Evolutionary conservation across 352 stramenopile genomes (phyloP).

Genomic region (Globisporangium alternatum): DNA sequence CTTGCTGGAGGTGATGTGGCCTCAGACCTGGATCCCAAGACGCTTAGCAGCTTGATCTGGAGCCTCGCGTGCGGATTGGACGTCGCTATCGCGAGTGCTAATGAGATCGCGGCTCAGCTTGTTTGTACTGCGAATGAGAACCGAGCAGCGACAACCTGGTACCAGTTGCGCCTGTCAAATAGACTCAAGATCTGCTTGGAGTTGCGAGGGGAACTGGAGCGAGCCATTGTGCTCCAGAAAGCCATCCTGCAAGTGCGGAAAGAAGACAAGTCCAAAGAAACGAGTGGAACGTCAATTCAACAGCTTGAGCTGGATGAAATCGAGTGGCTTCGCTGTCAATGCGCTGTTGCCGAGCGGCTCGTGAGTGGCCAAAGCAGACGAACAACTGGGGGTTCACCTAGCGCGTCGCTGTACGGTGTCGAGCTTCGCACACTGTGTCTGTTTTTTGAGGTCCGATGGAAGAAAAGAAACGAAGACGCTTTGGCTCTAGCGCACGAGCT

Average conservation of each 20-base stretch:
- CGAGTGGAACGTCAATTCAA: neutral
- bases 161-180: constrained; percentile 20
- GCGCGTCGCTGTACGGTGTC: constrained; percentile 48
- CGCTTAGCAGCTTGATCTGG: constrained; percentile 40
- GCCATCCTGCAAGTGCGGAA: constrained; percentile 12
- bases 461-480: constrained; percentile 21
- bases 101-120: constrained; percentile 7
- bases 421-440: constrained; percentile 48
- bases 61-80: constrained; percentile 48
- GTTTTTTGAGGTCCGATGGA: constrained; percentile 46
- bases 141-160: neutral
- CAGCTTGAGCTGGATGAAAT: constrained; percentile 18
- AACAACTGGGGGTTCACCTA: constrained; percentile 26
- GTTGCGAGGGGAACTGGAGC: constrained; percentile 38
- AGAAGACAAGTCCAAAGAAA: neutral
- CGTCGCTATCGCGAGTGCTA: constrained; percentile 32
- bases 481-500: constrained; percentile 47
- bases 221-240: constrained; percentile 31
- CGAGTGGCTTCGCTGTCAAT: constrained; percentile 32
- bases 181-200: constrained; percentile 46
- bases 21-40: constrained; percentile 17
- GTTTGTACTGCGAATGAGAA: neutral
- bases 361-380: constrained; percentile 28
- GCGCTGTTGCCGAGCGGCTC: constrained; percentile 33
- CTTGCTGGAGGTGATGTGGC: constrained; percentile 8